Base-by-base conservation (phyloP, 176 grass and related monocot species). In the Stipa capillata region DNA sequence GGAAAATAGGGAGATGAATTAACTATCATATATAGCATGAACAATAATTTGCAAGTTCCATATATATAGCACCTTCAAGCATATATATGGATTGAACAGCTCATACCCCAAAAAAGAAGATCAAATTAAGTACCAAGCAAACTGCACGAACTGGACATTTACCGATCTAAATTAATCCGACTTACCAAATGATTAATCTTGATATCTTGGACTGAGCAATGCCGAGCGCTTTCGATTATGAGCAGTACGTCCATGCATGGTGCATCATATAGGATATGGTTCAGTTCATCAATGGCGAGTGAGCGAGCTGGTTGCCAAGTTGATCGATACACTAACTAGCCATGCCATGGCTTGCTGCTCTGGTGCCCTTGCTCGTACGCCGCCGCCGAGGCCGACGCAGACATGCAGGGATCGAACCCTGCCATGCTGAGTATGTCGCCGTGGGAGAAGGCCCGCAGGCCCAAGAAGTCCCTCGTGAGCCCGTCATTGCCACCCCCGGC, bases 401-500 rank as follows among this genome's bases (percentile, higher is more conserved):
- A 72, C 90, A 98, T 87, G 92, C 96, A 83, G 55, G 89, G 79
- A 15, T 89, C 72, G 39, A 92, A 92, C 0, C 85, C 89, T 23
- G 90, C 69, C 74, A 98, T 93, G 86, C 87, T 84, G 14, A 98
- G 85, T 37, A 98, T 92, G 72, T 89, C 90, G 16, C 90, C 87
- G 32, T 95, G 90, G 48, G 92, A 90, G 63, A 94, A 90, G 0
- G 92, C 92, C 9, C 92, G 82, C 40, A 98, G 77, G 0, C 96
- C 96, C 81, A 98, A 43, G 85, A 98, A 98, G 69, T 98, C 96
- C 72, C 96, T 85, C 6, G 96, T 98, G 69, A 93, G 73, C 4
- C 86, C 86, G 48, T 92, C 87, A 50, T 82, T 87, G 31, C 86
- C 80, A 44, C 76, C 85, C 9, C 78, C 32, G 51, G 54, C 64